Evolutionary conservation across 2,329 filamentous ascomycete genomes (phyloP).

Genomic region (Stachybotrys elegans): DNA sequence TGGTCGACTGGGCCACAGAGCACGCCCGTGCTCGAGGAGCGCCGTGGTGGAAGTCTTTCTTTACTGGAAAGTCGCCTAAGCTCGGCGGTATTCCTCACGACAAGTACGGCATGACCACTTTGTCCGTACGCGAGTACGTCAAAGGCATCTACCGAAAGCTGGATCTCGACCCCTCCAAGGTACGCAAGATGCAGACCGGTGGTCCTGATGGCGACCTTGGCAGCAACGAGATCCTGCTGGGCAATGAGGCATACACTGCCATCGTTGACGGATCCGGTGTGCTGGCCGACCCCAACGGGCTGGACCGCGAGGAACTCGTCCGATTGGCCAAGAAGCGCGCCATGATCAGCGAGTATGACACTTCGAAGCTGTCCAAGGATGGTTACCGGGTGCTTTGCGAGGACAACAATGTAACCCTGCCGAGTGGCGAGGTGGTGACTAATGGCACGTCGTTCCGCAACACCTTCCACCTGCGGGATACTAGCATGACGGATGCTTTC

Average conservation of each 20-base stretch:
- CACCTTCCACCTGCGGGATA: conserved; percentile 85
- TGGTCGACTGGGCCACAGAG: conserved; percentile 98
- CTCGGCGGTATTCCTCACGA: conserved; percentile 97
- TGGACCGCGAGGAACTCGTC: conserved; percentile 77
- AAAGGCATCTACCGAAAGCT: conserved; percentile 96
- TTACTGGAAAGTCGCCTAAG: conserved; percentile 96
- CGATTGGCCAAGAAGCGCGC: conserved; percentile 79
- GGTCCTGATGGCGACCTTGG: conserved; percentile 95
- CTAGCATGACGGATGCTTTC: conserved; percentile 76
- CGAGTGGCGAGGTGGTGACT: conserved; percentile 76
- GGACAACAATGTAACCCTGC: conserved; percentile 82
- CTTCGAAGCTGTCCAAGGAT: conserved; percentile 75
- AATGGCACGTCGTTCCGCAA: conserved; percentile 97
- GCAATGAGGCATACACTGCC: conserved; percentile 91
- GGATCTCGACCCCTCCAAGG: conserved; percentile 75
- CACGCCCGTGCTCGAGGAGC: conserved; percentile 84
- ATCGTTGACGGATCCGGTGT: conserved; percentile 97
- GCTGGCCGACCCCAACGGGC: conserved; percentile 84
- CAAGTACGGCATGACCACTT: conserved; percentile 92
- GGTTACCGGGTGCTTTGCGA: conserved; percentile 93
- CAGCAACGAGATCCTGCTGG: conserved; percentile 94
- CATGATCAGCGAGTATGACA: conserved; percentile 88
- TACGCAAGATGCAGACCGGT: conserved; percentile 95
- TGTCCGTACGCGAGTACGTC: conserved; percentile 94
- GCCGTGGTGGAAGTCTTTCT: conserved; percentile 99